phyloP scores from a whole-genome alignment of 495 filamentous ascomycete species.

The Pyronema domesticum region DNA sequence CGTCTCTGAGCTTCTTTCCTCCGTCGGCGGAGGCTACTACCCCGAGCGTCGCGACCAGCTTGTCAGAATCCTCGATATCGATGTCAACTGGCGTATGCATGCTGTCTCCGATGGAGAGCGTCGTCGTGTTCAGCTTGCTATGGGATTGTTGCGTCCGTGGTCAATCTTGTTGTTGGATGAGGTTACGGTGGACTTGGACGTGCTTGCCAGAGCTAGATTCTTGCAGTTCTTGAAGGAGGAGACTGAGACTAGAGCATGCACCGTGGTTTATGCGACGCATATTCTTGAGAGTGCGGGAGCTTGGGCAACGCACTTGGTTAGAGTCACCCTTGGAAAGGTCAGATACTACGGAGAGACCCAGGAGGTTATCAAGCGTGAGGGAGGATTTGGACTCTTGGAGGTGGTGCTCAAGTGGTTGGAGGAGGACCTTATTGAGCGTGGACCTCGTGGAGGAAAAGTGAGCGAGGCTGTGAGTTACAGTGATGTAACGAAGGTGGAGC shows the following conservation, averaged over 20 bases:
- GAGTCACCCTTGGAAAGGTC: conserved; percentile 76
- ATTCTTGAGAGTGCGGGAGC: conserved; percentile 81
- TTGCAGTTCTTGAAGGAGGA: conserved; percentile 72
- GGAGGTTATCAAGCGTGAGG: conserved; percentile 48
- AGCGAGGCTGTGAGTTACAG: conserved; percentile 13
- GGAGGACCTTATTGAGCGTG: conserved; percentile 62
- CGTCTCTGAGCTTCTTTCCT: conserved; percentile 63
- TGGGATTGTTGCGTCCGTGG: conserved; percentile 93
- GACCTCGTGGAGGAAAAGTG: conserved; percentile 37
- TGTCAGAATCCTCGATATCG: conserved; percentile 75
- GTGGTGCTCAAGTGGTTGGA: conserved; percentile 75
- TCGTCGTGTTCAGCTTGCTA: conserved; percentile 79
- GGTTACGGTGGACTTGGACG: conserved; percentile 90
- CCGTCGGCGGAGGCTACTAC: conserved; percentile 73
- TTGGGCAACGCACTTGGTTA: conserved; percentile 90
- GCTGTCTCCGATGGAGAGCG: conserved; percentile 83
- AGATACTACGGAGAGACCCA: conserved; percentile 65
- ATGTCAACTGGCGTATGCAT: conserved; percentile 84
- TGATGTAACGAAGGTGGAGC: conserved; percentile 7
- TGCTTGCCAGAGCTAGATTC: conserved; percentile 69
- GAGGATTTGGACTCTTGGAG: conserved; percentile 33
- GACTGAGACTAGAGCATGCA: conserved; percentile 63
- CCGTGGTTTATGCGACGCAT: conserved; percentile 94
- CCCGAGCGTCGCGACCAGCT: conserved; percentile 69
- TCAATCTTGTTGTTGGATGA: conserved; percentile 79